Evolutionary conservation across 345 rosid species (phyloP), one percentile per base, ranked within the genome.

Genomic region (Acer negundo): DNA sequence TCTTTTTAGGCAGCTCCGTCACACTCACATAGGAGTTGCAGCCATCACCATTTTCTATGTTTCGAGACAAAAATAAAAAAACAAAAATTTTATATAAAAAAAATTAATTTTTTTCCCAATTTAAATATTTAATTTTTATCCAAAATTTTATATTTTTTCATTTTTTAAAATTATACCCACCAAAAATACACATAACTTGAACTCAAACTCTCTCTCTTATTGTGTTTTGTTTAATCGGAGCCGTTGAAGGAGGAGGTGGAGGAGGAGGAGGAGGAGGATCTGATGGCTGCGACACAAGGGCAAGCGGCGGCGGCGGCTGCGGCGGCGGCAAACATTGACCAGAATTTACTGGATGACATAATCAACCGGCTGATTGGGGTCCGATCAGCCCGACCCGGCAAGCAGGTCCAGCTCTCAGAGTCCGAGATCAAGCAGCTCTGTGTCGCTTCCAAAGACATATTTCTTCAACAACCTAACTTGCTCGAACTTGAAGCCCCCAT

Each of bases 401-500:
- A 90, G 84, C 99, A 92, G 80, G 99, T 93, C 42, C 98, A 92
- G 89, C 91, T 95, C 65, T 92, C 94, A 0, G 99, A 95, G 86
- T 72, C 81, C 40, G 99, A 95, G 85, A 95, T 95, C 96, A 93
- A 82, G 87, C 97, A 95, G 87, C 94, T 95, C 17, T 92, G 97
- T 56, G 80, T 78, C 28, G 86, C 93, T 40, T 89, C 99, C 6
- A 82, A 89, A 59, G 98, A 93, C n/a, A 91, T 92, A 81, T 93
- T 92, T 66, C 81, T 90, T 71, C 86, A 87, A 68, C 99, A 95
- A 73, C 96, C 99, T 71, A 92, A 90, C 84, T 78, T 95, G 88
- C 94, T 95, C 15, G 99, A 95, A 85, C 97, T 95, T 24, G 98
- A 92, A 75, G 96, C 98, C 11, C 99, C 99, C 66, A 95, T 95